Evolutionary conservation across 2,329 filamentous ascomycete genomes (phyloP).

Genomic region (Mycosphaerelloides madeirae): DNA sequence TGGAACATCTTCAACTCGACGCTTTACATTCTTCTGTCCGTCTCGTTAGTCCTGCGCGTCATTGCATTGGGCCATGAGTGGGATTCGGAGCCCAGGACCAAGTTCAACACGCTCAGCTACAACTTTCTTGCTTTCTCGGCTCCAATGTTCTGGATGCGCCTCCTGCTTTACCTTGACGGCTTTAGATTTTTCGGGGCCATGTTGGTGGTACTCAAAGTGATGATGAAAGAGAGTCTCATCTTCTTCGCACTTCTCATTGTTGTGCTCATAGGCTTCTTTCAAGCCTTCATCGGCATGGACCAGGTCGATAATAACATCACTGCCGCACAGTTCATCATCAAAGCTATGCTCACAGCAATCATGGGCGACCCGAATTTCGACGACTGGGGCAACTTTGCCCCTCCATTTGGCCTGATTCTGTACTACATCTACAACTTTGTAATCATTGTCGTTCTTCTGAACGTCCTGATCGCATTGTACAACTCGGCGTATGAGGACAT

Average conservation of each 20-base stretch:
- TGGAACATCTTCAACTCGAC: constrained; percentile 94
- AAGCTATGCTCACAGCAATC: constrained; percentile 81
- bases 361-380: constrained; percentile 89
- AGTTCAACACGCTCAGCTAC: constrained; percentile 79
- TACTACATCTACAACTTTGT: constrained; percentile 99
- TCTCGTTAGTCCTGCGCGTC: constrained; percentile 74
- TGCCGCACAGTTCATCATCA: constrained; percentile 66
- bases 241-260: constrained; percentile 90
- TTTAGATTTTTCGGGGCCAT: constrained; percentile 96
- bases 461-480: constrained; percentile 94
- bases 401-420: constrained; percentile 87
- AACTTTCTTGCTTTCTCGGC: constrained; percentile 91
- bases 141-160: constrained; percentile 93
- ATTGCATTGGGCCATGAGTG: constrained; percentile 64
- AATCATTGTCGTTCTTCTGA: constrained; percentile 90
- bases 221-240: constrained; percentile 70
- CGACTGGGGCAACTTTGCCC: constrained; percentile 84
- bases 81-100: constrained; percentile 44
- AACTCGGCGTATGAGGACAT: constrained; percentile 96
- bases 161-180: constrained; percentile 88
- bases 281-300: constrained; percentile 90
- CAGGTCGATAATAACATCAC: constrained; percentile 63
- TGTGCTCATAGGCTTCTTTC: constrained; percentile 80
- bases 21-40: constrained; percentile 72
- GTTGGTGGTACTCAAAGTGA: constrained; percentile 84